phyloP scores from a whole-genome alignment of 345 rosid genomes.

The Eucalyptus curtisii region DNA sequence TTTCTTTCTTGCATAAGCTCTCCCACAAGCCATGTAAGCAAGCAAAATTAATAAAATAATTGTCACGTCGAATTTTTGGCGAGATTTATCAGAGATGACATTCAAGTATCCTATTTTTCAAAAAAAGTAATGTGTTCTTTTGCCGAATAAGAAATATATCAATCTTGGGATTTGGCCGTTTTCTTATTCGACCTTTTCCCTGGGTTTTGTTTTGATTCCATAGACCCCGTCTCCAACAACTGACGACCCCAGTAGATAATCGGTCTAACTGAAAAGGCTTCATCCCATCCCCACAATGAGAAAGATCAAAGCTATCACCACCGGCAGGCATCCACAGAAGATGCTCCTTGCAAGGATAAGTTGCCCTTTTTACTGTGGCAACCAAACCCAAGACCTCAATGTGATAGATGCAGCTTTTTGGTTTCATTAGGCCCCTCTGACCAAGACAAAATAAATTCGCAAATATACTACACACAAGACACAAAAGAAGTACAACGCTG shows the following conservation, averaged over 20 bases:
- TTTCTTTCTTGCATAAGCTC: accelerated
- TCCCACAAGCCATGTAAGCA: accelerated
- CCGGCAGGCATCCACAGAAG: neutral
- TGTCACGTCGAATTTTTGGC: accelerated
- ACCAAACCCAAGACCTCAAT: neutral
- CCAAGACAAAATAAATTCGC: neutral
- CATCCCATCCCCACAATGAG: neutral
- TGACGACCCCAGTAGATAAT: neutral
- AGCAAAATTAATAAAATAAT: too few relatives aligned
- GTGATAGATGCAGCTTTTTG: neutral
- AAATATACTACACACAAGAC: neutral
- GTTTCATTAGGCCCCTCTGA: neutral
- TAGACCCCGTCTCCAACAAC: neutral
- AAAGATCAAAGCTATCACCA: neutral
- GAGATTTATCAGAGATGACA: accelerated
- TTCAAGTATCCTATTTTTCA: too few relatives aligned
- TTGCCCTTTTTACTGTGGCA: neutral
- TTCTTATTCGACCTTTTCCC: neutral
- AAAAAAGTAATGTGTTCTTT: too few relatives aligned
- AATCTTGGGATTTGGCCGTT: neutral
- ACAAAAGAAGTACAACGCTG: neutral
- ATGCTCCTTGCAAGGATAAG: neutral
- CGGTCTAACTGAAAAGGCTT: neutral
- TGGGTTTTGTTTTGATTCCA: neutral
- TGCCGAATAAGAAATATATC: neutral